Evolutionary conservation across 2,329 filamentous ascomycete genomes (phyloP).

Genomic region (Fusarium brachygibbosum): DNA sequence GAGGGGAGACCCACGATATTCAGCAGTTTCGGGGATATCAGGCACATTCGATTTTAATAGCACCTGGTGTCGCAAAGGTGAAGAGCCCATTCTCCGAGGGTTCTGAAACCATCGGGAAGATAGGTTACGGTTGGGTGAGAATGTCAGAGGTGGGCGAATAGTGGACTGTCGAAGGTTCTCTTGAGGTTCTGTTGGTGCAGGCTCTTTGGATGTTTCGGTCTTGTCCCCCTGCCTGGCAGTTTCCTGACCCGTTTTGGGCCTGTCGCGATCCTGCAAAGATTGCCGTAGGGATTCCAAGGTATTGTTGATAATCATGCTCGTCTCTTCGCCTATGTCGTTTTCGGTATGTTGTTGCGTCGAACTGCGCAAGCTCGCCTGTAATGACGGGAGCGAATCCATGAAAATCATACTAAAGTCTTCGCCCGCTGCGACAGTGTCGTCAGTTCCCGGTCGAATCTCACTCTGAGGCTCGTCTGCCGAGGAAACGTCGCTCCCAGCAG

Average conservation of each 20-base stretch:
- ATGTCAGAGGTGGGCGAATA: constrained; percentile 31
- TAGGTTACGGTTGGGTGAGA: constrained; percentile 43
- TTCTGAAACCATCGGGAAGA: constrained; percentile 54
- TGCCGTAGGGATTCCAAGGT: constrained; percentile 66
- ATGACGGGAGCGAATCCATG: constrained; percentile 66
- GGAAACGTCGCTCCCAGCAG: constrained; percentile 53
- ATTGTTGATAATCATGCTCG: constrained; percentile 68
- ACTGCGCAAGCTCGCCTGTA: constrained; percentile 59
- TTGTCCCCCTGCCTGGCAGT: constrained; percentile 24
- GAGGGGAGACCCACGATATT: constrained; percentile 18
- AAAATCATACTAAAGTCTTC: constrained; percentile 73
- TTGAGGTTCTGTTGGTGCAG: constrained; percentile 13
- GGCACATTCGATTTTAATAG: constrained; percentile 48
- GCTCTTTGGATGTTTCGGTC: constrained; percentile 19
- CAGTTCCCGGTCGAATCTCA: constrained; percentile 42
- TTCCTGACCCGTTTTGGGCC: constrained; percentile 18
- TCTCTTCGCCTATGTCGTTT: constrained; percentile 67
- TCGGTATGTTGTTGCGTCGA: constrained; percentile 53
- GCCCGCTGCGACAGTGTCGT: constrained; percentile 62
- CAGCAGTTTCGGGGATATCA: constrained; percentile 36
- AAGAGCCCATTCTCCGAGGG: constrained; percentile 51
- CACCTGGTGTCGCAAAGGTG: constrained; percentile 54
- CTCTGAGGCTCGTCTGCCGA: constrained; percentile 51
- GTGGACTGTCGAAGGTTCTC: constrained; percentile 34
- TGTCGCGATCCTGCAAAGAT: constrained; percentile 43